Evolutionary conservation across 2,329 filamentous ascomycete species (phyloP), one percentile per base, ranked within the genome.

Genomic region (Xylaria sp.): DNA sequence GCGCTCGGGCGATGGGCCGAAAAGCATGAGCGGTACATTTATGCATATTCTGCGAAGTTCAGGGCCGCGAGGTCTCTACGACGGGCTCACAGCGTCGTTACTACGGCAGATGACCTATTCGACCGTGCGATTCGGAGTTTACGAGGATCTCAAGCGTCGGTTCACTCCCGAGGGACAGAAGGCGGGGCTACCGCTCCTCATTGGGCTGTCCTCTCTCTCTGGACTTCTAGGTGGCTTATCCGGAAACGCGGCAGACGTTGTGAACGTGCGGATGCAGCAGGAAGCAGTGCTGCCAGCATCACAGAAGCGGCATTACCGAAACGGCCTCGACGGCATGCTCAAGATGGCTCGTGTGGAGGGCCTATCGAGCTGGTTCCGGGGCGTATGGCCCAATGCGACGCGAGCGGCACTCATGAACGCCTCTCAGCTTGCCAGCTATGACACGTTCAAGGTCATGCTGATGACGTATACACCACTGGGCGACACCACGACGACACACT

Each of bases 181-280:
- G 62, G 91, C 94, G 2, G 89, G 91, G 1, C 90, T 97, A 75
- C 85, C 90, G 12, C 86, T 89, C n/a, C 90, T 99, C 10, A 87
- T 97, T 72, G 92, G 88, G 73, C 92, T 98, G 81, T 93, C 95
- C 62, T 91, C 90, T 28, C 83, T 89, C 33, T 95, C 96, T 8
- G 96, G 96, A 61, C 93, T 98, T 78, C 82, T 97, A 2, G 96
- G 96, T 71, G 96, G 96, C 59, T 83, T 98, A 56, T 92, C 91
- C 6, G 96, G 96, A 73, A 99, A 98, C 82, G 94, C 94, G 2
- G 95, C 94, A 73, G 96, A 99, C 80, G 94, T 99, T 41, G 86
- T 98, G 77, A 99, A 99, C 82, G 96, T 99, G 59, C 93, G 96
- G 73, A 99, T 99, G 96, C 96, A 99, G 83, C 93, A 97, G 82